phyloP scores from a whole-genome alignment of 2,329 filamentous ascomycete species.

The Colletotrichum incanum region DNA sequence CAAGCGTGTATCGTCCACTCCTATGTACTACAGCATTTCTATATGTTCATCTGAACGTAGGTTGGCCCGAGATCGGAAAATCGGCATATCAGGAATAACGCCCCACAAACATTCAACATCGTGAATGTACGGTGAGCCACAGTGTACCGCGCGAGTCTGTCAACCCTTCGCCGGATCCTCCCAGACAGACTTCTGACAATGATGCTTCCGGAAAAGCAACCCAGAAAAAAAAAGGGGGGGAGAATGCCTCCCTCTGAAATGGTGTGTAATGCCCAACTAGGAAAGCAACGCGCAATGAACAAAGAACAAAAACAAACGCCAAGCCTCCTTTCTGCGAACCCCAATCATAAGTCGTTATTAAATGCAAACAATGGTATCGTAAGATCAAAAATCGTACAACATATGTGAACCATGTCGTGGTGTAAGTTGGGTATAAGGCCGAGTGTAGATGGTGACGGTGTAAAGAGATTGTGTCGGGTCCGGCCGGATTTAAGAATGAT shows the following conservation, averaged over 20 bases:
- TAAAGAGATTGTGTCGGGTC: constrained; percentile 9
- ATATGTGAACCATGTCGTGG: constrained; percentile 34
- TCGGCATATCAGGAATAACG: not conserved
- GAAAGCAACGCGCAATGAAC: constrained; percentile 27
- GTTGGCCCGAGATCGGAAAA: constrained; percentile 19
- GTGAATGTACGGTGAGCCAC: not conserved
- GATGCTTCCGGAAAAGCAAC: not conserved
- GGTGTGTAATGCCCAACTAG: not conserved
- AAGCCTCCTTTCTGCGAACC: constrained; percentile 30
- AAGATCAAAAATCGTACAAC: constrained; percentile 41
- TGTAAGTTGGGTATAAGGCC: constrained; percentile 36
- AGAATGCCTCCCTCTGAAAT: not conserved
- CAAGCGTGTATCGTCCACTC: constrained; percentile 23
- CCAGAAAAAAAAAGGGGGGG: not conserved
- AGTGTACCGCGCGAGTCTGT: not conserved
- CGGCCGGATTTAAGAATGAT: not conserved
- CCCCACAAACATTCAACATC: constrained; percentile 13
- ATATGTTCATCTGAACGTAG: constrained; percentile 37
- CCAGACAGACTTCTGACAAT: not conserved
- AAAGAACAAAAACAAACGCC: constrained; percentile 41
- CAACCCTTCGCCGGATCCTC: not conserved
- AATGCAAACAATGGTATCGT: constrained; percentile 41
- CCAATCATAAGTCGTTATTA: constrained; percentile 43
- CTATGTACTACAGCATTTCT: constrained; percentile 35
- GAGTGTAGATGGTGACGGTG: constrained; percentile 4